Conservation (phyloP, 2,329 filamentous ascomycete genomes). For the Arthrobotrys entomopaga region DNA sequence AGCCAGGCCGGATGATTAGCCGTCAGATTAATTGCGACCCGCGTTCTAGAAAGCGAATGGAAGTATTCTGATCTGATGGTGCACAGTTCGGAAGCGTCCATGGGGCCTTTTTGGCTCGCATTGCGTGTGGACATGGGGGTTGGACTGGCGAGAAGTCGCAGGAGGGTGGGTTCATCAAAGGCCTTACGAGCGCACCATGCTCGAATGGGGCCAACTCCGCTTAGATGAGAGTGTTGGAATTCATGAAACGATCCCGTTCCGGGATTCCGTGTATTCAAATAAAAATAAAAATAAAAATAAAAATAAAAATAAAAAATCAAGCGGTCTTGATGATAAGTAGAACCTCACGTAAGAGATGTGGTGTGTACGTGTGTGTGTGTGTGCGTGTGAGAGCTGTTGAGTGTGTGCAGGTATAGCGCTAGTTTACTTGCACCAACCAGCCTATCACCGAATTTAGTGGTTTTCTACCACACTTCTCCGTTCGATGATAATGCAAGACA, state of each 20-base stretch:
- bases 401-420: slow-evolving; percentile 1
- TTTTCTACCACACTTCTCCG: slow-evolving; percentile 16
- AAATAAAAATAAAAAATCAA: too few species aligned
- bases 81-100: slow-evolving; percentile 1
- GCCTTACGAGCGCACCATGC: not conserved
- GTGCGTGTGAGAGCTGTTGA: slow-evolving; percentile 6
- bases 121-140: slow-evolving; percentile 39
- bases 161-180: not conserved
- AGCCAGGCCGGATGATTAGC: slow-evolving; percentile 44
- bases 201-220: slow-evolving; percentile 15
- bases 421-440: not conserved
- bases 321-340: slow-evolving; percentile 9
- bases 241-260: slow-evolving; percentile 47
- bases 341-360: slow-evolving; percentile 1
- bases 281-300: too few species aligned
- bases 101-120: slow-evolving; percentile 22
- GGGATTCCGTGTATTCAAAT: slow-evolving; percentile 46
- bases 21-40: slow-evolving; percentile 33
- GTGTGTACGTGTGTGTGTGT: slow-evolving; percentile 1
- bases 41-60: slow-evolving; percentile 51
- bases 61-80: slow-evolving; percentile 23
- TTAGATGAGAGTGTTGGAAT: slow-evolving; percentile 17
- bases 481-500: not conserved
- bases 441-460: too few species aligned
- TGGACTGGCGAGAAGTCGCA: slow-evolving; percentile 1